Percentiles rank a stretch among this genome's conserved stretches.
Conservation (phyloP, 1,284 basidiomycete genomes). For the Microbotryum intermedium region DNA sequence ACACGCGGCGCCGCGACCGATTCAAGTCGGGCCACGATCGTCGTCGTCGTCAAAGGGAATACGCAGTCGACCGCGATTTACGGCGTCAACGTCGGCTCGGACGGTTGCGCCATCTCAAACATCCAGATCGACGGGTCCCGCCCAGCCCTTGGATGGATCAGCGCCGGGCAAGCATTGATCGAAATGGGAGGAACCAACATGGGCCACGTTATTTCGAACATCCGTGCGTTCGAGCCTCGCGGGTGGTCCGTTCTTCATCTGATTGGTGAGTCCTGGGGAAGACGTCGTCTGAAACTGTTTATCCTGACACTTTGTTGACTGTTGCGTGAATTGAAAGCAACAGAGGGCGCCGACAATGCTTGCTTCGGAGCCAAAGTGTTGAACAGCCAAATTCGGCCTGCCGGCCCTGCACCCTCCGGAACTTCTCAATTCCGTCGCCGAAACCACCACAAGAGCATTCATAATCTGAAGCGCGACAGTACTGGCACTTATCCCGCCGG, state of each 20-base stretch:
- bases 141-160: slow-evolving; percentile 29
- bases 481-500: slow-evolving; percentile 1
- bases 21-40: slow-evolving; percentile 32
- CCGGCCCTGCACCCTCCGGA: neutral
- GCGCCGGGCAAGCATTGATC: slow-evolving; percentile 34
- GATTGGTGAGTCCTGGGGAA: neutral
- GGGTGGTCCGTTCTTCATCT: neutral
- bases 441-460: neutral
- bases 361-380: slow-evolving; percentile 13
- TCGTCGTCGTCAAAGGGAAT: neutral
- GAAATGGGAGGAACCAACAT: slow-evolving; percentile 40
- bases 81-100: slow-evolving; percentile 7
- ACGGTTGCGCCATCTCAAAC: slow-evolving; percentile 19
- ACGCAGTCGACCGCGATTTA: slow-evolving; percentile 2
- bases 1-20: slow-evolving; percentile 43
- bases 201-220: slow-evolving; percentile 17
- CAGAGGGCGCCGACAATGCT: slow-evolving; percentile 7
- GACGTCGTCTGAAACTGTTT: too few species aligned
- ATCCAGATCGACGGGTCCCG: slow-evolving; percentile 40
- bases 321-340: neutral
- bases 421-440: neutral
- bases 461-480: neutral
- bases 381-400: slow-evolving; percentile 25
- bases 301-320: too few species aligned
- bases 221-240: slow-evolving; percentile 11